Percentiles rank a stretch among this genome's conserved stretches.
These are phyloP conservation scores for Grigorovia yakushimaensis DNA, from an alignment of 805 yeast species.

Conservation along the genomic window DNA sequence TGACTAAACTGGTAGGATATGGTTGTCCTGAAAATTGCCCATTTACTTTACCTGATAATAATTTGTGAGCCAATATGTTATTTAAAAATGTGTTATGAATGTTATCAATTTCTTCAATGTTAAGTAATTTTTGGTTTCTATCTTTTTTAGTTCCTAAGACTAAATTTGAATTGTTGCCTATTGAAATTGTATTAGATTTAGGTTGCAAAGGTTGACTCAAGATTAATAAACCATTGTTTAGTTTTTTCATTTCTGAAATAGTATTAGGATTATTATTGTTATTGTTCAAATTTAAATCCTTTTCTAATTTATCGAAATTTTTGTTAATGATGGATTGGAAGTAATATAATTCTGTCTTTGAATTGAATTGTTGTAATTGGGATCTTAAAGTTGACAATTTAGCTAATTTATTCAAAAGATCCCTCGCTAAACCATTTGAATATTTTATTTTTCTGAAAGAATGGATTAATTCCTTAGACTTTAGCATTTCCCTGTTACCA, in stretches of 20 bases:
- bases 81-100: conserved; percentile 29
- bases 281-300: conserved; percentile 31
- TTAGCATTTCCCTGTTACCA: conserved; percentile 41
- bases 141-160: background rate
- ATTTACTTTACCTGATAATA: conserved; percentile 12
- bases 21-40: conserved; percentile 32
- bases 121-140: conserved; percentile 7
- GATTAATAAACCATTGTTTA: conserved; percentile 19
- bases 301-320: conserved; percentile 23
- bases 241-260: conserved; percentile 4
- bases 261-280: conserved; percentile 27
- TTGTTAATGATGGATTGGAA: conserved; percentile 26
- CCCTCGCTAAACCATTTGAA: conserved; percentile 22
- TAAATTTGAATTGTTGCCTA: background rate
- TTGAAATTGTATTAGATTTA: background rate
- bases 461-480: conserved; percentile 27
- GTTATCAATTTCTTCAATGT: conserved; percentile 41
- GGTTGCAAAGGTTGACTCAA: conserved; percentile 27
- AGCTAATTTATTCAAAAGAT: conserved; percentile 21
- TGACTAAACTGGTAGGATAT: conserved; percentile 35
- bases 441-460: conserved; percentile 16
- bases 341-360: conserved; percentile 26
- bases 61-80: conserved; percentile 17
- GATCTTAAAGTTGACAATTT: conserved; percentile 26
- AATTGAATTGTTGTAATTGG: conserved; percentile 27